Conservation (phyloP, 345 rosid species). For the Erodium maritimum region DNA sequence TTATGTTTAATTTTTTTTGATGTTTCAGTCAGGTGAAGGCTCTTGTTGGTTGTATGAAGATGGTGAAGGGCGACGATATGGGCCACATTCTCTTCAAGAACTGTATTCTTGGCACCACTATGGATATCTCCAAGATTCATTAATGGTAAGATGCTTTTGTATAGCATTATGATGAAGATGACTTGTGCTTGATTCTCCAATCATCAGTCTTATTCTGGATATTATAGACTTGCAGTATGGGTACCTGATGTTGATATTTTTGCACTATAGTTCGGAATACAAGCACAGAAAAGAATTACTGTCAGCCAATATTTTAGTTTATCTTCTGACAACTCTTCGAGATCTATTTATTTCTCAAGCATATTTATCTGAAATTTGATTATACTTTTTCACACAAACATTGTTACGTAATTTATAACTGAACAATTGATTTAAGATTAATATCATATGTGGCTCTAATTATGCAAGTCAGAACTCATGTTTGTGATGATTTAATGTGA, state of each 20-base stretch:
- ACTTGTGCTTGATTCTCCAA: neutral
- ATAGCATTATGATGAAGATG: neutral
- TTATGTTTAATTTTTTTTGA: conserved; percentile 1
- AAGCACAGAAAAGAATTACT: neutral
- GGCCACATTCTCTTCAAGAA: conserved; percentile 63
- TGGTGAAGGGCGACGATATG: conserved; percentile 53
- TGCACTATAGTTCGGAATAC: neutral
- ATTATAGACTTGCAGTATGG: neutral
- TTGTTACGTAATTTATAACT: too few relatives aligned
- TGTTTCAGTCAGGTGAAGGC: conserved; percentile 45
- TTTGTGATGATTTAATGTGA: too few relatives aligned
- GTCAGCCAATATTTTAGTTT: neutral
- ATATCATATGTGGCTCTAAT: too few relatives aligned
- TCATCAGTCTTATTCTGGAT: neutral
- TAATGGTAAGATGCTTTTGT: conserved; percentile 35
- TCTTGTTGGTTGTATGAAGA: conserved; percentile 80
- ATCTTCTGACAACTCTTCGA: too few relatives aligned
- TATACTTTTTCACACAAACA: too few relatives aligned
- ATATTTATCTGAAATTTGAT: neutral
- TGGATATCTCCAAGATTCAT: conserved; percentile 51
- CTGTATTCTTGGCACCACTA: conserved; percentile 51
- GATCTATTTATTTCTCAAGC: neutral
- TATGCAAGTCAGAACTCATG: too few relatives aligned
- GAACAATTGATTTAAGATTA: too few relatives aligned
- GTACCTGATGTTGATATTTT: neutral